Percentiles rank a stretch among this genome's conserved stretches.
Evolutionary conservation across 2,329 filamentous ascomycete species (phyloP).

Genomic region (Xylariomycetidae sp.): DNA sequence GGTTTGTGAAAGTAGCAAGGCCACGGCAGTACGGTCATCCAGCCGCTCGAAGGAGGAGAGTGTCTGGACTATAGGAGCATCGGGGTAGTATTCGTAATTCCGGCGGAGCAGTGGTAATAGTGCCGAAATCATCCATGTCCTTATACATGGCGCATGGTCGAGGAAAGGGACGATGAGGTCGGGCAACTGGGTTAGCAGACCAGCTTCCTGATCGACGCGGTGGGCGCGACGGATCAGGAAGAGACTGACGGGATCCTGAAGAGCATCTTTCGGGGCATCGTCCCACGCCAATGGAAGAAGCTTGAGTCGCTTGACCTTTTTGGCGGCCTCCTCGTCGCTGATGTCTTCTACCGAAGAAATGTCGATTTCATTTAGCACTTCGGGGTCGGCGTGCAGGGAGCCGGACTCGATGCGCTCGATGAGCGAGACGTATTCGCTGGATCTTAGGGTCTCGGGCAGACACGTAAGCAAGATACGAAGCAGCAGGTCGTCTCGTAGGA

Average conservation of each 20-base stretch:
- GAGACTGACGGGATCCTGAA: slow-evolving; percentile 49
- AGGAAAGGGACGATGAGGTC: slow-evolving; percentile 65
- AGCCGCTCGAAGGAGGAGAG: slow-evolving; percentile 60
- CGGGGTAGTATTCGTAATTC: slow-evolving; percentile 63
- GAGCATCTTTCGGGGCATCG: slow-evolving; percentile 39
- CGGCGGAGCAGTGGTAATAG: slow-evolving; percentile 64
- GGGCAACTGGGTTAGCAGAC: slow-evolving; percentile 63
- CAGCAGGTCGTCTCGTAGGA: slow-evolving; percentile 58
- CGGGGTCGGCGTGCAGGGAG: slow-evolving; percentile 34
- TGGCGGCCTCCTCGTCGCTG: slow-evolving; percentile 58
- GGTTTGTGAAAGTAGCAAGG: slow-evolving; percentile 55
- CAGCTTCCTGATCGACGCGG: slow-evolving; percentile 64
- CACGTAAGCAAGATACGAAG: slow-evolving; percentile 71
- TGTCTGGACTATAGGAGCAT: slow-evolving; percentile 40
- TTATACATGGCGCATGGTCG: slow-evolving; percentile 51
- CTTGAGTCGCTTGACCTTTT: slow-evolving; percentile 56
- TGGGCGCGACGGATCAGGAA: slow-evolving; percentile 66
- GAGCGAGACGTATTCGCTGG: slow-evolving; percentile 56
- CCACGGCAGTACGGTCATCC: slow-evolving; percentile 52
- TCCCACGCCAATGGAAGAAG: slow-evolving; percentile 52
- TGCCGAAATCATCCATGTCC: slow-evolving; percentile 62
- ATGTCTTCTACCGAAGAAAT: slow-evolving; percentile 49
- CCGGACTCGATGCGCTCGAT: slow-evolving; percentile 50
- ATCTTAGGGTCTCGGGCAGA: slow-evolving; percentile 64
- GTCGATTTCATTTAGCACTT: slow-evolving; percentile 42